These are phyloP conservation scores for Penicillium crystallinum DNA, from an alignment of 495 filamentous ascomycete genomes.

Conservation along the genomic window DNA sequence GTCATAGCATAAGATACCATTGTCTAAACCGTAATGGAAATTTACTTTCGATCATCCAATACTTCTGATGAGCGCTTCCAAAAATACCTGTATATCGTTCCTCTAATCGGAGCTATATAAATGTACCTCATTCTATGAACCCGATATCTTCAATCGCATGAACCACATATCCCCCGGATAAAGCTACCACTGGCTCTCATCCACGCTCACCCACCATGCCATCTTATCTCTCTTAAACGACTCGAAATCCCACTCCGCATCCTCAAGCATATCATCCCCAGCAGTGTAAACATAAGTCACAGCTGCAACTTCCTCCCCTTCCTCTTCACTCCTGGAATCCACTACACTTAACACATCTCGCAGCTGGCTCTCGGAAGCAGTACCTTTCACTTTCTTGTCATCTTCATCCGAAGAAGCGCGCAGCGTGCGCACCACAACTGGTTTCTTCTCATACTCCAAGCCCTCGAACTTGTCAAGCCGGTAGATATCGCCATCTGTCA, in stretches of 20 bases:
- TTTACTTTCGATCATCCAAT: not conserved
- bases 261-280: constrained; percentile 48
- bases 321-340: constrained; percentile 25
- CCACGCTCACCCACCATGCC: constrained; percentile 42
- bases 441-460: constrained; percentile 57
- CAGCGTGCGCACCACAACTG: constrained; percentile 56
- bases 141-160: not conserved
- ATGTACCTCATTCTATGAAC: too few relatives aligned
- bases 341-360: constrained; percentile 30
- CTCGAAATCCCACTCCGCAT: constrained; percentile 76
- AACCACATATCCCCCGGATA: not conserved
- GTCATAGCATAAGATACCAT: constrained; percentile 27
- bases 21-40: constrained; percentile 3
- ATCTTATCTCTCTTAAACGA: constrained; percentile 66
- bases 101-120: too few relatives aligned
- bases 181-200: constrained; percentile 36
- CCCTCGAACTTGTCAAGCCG: constrained; percentile 86
- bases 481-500: constrained; percentile 70
- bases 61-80: too few relatives aligned
- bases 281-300: constrained; percentile 76
- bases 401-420: constrained; percentile 26
- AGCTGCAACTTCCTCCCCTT: constrained; percentile 53
- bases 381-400: not conserved
- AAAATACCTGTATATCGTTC: not conserved
- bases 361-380: constrained; percentile 16